Percentiles rank a stretch among this genome's conserved stretches.
Conservation (phyloP, 306 rosid species). For the Vigna nakashimae region DNA sequence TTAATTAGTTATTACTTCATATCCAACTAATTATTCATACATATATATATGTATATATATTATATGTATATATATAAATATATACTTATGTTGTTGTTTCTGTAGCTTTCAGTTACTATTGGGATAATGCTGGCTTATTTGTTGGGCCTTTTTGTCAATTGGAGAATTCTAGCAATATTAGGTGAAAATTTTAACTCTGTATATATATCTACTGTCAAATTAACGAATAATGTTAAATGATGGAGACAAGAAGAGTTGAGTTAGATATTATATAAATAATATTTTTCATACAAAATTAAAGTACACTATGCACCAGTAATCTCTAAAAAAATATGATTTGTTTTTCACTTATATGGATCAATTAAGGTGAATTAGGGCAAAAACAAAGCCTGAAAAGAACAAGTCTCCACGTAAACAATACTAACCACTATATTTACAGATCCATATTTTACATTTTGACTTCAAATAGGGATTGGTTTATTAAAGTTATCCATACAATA, state of each 20-base stretch:
- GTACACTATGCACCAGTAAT: too few relatives aligned
- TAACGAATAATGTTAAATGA: background rate
- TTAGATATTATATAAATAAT: too few relatives aligned
- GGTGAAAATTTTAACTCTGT: conserved; percentile 47
- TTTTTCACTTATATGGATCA: too few relatives aligned
- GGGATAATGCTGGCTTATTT: conserved; percentile 77
- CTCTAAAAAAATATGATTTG: too few relatives aligned
- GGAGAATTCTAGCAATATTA: conserved; percentile 73
- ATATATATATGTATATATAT: too few relatives aligned
- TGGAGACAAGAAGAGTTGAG: background rate
- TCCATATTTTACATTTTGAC: background rate
- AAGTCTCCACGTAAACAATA: background rate
- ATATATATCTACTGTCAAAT: background rate
- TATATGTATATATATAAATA: too few relatives aligned
- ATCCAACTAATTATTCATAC: background rate
- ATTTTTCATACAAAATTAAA: too few relatives aligned
- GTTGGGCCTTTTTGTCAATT: conserved; percentile 68
- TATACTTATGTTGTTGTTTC: background rate
- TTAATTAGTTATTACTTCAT: background rate
- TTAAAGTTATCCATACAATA: background rate
- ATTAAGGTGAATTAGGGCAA: too few relatives aligned
- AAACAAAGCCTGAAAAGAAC: background rate
- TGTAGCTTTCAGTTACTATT: conserved; percentile 66
- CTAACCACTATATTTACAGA: background rate
- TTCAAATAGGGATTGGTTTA: background rate